Evolutionary conservation across 1,284 basidiomycete genomes (phyloP).

Genomic region (Butyriboletus appendiculatus): DNA sequence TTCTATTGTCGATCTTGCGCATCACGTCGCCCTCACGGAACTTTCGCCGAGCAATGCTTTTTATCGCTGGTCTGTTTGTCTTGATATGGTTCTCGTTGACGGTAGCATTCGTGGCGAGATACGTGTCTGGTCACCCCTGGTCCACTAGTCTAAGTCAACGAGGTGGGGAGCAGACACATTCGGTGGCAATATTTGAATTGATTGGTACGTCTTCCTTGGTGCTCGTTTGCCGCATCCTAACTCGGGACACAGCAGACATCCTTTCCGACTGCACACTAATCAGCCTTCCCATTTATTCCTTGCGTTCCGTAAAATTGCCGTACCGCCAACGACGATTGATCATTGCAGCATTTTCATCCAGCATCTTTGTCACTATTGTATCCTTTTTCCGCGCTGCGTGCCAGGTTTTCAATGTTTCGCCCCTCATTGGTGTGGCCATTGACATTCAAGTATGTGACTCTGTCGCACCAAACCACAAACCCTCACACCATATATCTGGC

Average conservation of each 20-base stretch:
- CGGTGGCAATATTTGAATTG: slow-evolving; percentile 18
- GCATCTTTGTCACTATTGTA: slow-evolving; percentile 13
- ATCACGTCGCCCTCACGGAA: slow-evolving; percentile 9
- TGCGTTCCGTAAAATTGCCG: slow-evolving; percentile 14
- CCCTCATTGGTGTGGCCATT: slow-evolving; percentile 7
- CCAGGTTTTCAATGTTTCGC: slow-evolving; percentile 7
- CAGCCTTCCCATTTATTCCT: slow-evolving; percentile 11
- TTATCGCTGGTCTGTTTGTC: slow-evolving; percentile 9
- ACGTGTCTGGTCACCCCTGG: neutral
- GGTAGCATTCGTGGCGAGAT: slow-evolving; percentile 4
- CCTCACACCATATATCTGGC: slow-evolving; percentile 4
- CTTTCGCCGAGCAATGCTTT: slow-evolving; percentile 12
- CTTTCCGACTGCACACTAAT: slow-evolving; percentile 21
- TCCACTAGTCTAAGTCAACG: neutral
- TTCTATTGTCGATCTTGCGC: slow-evolving; percentile 25
- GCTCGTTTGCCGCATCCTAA: neutral
- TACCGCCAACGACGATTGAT: slow-evolving; percentile 13
- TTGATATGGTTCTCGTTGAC: slow-evolving; percentile 11
- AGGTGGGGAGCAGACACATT: neutral
- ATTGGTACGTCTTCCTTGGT: slow-evolving; percentile 9
- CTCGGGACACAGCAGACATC: slow-evolving; percentile 17
- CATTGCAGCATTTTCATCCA: slow-evolving; percentile 13
- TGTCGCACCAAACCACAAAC: neutral
- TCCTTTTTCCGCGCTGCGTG: slow-evolving; percentile 18
- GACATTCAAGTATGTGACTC: slow-evolving; percentile 20